Conservation (phyloP, 331 rosid genomes). For the Acacia concinna region DNA sequence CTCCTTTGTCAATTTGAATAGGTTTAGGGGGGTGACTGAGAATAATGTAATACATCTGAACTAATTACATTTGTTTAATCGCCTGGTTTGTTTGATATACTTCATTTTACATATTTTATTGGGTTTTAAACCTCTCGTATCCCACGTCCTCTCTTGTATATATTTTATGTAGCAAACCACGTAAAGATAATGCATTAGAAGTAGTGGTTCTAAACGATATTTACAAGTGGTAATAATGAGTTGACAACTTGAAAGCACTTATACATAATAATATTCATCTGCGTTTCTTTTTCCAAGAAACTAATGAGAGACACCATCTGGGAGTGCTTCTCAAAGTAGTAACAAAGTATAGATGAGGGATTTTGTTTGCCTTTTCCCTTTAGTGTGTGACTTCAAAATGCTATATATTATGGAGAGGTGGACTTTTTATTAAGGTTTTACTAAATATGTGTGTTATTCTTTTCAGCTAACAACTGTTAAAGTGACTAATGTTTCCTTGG, state of each 20-base stretch:
- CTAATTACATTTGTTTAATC: neutral
- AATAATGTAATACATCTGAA: neutral
- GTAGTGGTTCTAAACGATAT: neutral
- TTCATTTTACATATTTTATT: neutral
- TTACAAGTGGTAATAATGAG: neutral
- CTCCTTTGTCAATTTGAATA: neutral
- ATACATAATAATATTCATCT: neutral
- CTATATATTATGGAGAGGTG: conserved; percentile 17
- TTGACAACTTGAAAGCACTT: neutral
- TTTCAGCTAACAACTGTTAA: conserved; percentile 70
- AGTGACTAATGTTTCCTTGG: conserved; percentile 88
- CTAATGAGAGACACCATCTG: neutral
- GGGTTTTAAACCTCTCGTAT: neutral
- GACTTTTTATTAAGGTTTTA: conserved; percentile 16
- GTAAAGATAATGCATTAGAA: neutral
- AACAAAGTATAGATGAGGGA: conserved; percentile 14
- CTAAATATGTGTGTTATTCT: neutral
- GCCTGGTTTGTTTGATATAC: neutral
- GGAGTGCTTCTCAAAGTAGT: neutral
- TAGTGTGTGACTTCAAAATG: neutral
- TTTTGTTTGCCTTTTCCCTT: conserved; percentile 13
- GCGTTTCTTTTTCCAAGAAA: neutral
- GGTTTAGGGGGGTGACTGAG: neutral
- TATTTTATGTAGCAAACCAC: neutral
- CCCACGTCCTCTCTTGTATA: neutral